Percentiles rank a stretch among this genome's conserved stretches.
Evolutionary conservation across 305 asterid genomes (phyloP).

Genomic region (Rubia tinctorum): DNA sequence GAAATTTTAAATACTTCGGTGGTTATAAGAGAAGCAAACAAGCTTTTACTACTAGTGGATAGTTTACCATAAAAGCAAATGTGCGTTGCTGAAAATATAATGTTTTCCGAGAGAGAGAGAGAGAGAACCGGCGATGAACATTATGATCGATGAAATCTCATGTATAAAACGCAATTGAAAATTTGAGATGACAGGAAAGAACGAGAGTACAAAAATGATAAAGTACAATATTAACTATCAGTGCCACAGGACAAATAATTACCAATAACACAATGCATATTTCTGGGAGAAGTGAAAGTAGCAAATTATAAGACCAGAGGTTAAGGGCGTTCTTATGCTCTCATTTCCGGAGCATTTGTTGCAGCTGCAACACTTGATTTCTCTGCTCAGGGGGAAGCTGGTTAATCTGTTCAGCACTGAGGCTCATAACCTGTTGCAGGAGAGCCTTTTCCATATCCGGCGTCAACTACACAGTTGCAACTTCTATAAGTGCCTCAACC

Average conservation of each 20-base stretch:
- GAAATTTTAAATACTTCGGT: not conserved
- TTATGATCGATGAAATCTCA: not conserved
- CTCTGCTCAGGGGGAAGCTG: constrained; percentile 85
- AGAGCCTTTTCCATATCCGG: constrained; percentile 89
- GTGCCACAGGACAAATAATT: not conserved
- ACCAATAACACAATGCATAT: not conserved
- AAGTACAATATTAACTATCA: not conserved
- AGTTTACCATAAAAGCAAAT: not conserved
- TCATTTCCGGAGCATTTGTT: constrained; percentile 85
- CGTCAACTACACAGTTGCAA: constrained; percentile 51
- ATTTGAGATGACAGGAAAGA: not conserved
- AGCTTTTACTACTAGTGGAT: not conserved
- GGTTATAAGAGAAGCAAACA: too few relatives aligned
- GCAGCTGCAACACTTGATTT: constrained; percentile 85
- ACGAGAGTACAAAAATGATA: too few relatives aligned
- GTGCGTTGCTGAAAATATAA: not conserved
- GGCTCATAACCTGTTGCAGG: constrained; percentile 90
- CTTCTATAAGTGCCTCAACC: not conserved
- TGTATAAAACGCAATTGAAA: not conserved
- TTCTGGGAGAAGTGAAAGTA: not conserved
- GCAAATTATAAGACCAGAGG: not conserved
- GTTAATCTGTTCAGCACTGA: constrained; percentile 83
- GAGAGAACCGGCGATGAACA: not conserved
- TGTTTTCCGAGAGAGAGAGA: not conserved
- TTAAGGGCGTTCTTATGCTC: not conserved